These are phyloP conservation scores for Podospora australis DNA, from an alignment of 495 filamentous ascomycete species.

Conservation along the genomic window DNA sequence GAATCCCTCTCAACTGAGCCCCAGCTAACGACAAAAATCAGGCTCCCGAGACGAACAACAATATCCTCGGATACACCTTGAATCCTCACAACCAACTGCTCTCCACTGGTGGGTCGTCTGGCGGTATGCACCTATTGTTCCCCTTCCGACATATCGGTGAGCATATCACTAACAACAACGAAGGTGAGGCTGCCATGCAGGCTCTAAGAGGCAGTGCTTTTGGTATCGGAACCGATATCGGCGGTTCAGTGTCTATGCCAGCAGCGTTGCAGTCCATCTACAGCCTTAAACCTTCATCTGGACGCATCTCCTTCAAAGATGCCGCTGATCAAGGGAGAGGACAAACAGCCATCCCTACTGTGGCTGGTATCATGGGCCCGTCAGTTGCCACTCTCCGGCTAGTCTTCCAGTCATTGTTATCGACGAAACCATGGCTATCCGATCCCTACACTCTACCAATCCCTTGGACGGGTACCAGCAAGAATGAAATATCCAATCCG, in stretches of 20 bases:
- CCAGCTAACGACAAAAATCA: neutral
- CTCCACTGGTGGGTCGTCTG: conserved; percentile 38
- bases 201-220: conserved; percentile 52
- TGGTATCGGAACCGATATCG: conserved; percentile 66
- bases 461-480: neutral
- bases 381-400: conserved; percentile 38
- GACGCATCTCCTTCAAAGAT: neutral
- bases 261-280: conserved; percentile 54
- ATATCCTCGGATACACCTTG: conserved; percentile 57
- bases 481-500: neutral
- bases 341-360: conserved; percentile 53
- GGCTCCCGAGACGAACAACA: conserved; percentile 47
- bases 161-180: neutral
- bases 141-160: neutral
- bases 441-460: neutral
- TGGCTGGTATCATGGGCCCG: conserved; percentile 29
- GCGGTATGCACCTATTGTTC: neutral
- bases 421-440: neutral
- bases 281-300: neutral
- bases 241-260: conserved; percentile 60
- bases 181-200: conserved; percentile 59
- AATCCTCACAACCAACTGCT: conserved; percentile 55
- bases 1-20: neutral
- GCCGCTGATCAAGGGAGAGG: conserved; percentile 22
- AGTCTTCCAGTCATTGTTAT: conserved; percentile 45